A percentile compares a stretch with the other conserved stretches of the same genome.
Conservation (phyloP, 2,329 filamentous ascomycete genomes). For the Hawksworthiomyces lignivorus region DNA sequence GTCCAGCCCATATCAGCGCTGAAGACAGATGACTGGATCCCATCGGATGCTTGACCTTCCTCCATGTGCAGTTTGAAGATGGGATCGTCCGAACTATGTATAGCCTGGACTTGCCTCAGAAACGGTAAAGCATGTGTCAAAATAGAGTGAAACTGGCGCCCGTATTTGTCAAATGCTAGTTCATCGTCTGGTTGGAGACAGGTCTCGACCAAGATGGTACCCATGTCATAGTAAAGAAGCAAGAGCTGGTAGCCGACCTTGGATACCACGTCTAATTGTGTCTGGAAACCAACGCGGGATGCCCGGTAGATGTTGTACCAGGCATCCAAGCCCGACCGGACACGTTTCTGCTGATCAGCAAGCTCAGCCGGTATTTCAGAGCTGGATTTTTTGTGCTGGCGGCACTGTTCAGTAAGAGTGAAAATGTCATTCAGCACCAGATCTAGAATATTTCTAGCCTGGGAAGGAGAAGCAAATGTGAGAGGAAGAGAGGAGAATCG, state of each 20-base stretch:
- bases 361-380: too few species aligned
- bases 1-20: slow-evolving; percentile 1
- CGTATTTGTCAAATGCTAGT: background rate
- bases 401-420: background rate
- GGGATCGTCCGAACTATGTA: slow-evolving; percentile 1
- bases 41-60: background rate
- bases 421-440: background rate
- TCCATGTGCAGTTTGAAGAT: background rate
- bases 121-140: background rate
- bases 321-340: background rate
- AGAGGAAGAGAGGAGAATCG: background rate
- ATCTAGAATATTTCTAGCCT: background rate
- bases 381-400: background rate
- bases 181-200: background rate
- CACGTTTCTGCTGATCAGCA: background rate
- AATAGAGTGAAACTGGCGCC: background rate
- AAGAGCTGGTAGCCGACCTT: slow-evolving; percentile 1
- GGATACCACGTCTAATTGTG: background rate
- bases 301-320: background rate
- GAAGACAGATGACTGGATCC: background rate
- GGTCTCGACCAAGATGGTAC: background rate
- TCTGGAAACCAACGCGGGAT: background rate
- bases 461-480: background rate
- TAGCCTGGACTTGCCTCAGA: background rate
- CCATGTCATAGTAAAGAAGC: slow-evolving; percentile 2